A percentile compares a stretch with the other conserved stretches of the same genome.
phyloP scores from a whole-genome alignment of 2,329 filamentous ascomycete genomes.

The Ceratocystis diversiconidia region DNA sequence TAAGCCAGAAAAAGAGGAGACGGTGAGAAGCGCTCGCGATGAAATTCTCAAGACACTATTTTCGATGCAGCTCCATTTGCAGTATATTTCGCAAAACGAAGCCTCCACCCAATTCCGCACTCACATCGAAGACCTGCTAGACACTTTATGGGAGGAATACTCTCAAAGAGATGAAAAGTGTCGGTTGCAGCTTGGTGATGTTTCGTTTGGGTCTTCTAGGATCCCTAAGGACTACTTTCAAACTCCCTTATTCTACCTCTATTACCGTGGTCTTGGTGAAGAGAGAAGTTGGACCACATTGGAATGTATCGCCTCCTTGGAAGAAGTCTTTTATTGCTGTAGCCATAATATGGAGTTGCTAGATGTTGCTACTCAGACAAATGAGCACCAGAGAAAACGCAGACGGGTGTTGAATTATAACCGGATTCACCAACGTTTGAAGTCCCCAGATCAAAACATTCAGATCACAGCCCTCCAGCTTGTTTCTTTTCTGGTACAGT shows the following conservation, averaged over 20 bases:
- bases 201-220: slow-evolving; percentile 42
- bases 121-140: slow-evolving; percentile 50
- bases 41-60: slow-evolving; percentile 65
- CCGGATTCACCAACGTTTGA: slow-evolving; percentile 36
- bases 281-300: slow-evolving; percentile 48
- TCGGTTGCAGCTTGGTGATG: slow-evolving; percentile 63
- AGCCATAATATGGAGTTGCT: neutral
- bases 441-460: slow-evolving; percentile 30
- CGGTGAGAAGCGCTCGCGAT: slow-evolving; percentile 51
- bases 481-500: slow-evolving; percentile 41
- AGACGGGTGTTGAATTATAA: slow-evolving; percentile 32
- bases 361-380: slow-evolving; percentile 20
- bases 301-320: slow-evolving; percentile 44
- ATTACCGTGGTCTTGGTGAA: slow-evolving; percentile 37
- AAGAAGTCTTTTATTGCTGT: slow-evolving; percentile 27
- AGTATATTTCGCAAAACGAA: slow-evolving; percentile 37
- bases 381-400: slow-evolving; percentile 39
- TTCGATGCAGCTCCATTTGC: slow-evolving; percentile 47
- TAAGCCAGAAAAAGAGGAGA: slow-evolving; percentile 43
- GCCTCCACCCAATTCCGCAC: slow-evolving; percentile 27
- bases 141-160: slow-evolving; percentile 68
- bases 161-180: slow-evolving; percentile 53
- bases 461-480: slow-evolving; percentile 42
- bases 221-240: slow-evolving; percentile 33
- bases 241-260: slow-evolving; percentile 38